These are phyloP conservation scores for Musa balbisiana DNA, from an alignment of 202 grass and related monocot species.

Conservation along the genomic window DNA sequence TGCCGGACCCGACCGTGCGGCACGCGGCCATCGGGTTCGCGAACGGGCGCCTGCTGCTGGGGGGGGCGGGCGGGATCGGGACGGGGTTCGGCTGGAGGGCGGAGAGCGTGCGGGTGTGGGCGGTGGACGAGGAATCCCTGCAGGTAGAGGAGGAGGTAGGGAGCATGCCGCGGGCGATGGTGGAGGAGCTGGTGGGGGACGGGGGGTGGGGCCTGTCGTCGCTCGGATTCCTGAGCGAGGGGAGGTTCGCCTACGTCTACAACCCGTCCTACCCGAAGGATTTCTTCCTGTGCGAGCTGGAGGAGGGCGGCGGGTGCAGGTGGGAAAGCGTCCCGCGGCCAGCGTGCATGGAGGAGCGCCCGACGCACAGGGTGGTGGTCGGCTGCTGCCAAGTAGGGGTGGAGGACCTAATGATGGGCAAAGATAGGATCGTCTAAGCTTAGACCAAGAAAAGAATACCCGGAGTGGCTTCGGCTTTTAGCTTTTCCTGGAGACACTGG, in stretches of 20 bases:
- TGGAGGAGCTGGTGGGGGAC: conserved; percentile 3
- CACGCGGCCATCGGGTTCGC: background rate
- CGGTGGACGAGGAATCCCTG: conserved; percentile 18
- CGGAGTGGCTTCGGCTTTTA: too few relatives aligned
- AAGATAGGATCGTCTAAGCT: too few relatives aligned
- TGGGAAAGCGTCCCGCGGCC: background rate
- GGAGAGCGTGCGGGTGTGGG: conserved; percentile 13
- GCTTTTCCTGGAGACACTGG: too few relatives aligned
- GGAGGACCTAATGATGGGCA: background rate
- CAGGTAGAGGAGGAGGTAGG: background rate
- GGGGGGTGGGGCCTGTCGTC: background rate
- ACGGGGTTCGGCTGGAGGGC: background rate
- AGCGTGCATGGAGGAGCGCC: background rate
- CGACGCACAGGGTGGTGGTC: background rate
- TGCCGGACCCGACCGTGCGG: background rate
- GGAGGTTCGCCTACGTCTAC: conserved; percentile 18
- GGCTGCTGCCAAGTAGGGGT: background rate
- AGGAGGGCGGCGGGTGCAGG: background rate
- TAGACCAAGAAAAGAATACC: too few relatives aligned
- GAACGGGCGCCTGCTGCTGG: background rate
- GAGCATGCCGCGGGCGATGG: conserved; percentile 24
- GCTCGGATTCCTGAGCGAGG: background rate
- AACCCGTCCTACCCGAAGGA: conserved; percentile 9
- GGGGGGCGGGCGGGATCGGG: background rate
- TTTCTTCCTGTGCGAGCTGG: background rate